Conservation (phyloP, 352 stramenopile genomes). For the Elongisporangium undulatum region DNA sequence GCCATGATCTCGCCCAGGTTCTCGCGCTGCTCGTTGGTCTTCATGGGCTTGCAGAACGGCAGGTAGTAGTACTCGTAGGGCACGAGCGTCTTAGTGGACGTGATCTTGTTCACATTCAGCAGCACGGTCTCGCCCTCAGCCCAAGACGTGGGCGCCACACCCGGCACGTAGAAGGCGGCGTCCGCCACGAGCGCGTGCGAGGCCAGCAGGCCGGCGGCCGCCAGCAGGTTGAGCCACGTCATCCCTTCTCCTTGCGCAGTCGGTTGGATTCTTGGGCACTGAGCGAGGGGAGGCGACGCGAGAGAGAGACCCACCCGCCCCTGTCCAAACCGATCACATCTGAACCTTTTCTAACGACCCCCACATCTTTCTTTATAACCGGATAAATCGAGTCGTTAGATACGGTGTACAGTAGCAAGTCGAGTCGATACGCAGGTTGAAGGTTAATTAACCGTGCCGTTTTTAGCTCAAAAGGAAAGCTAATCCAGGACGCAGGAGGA, state of each 20-base stretch:
- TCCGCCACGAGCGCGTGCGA: conserved; percentile 18
- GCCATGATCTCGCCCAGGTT: conserved; percentile 93
- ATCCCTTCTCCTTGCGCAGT: conserved; percentile 9
- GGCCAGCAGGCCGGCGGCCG: conserved; percentile 14
- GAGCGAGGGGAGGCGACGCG: conserved; percentile 8
- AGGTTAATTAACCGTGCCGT: not conserved
- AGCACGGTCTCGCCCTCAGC: conserved; percentile 76
- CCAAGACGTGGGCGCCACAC: conserved; percentile 83
- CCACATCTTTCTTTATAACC: not conserved
- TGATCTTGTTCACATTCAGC: conserved; percentile 98
- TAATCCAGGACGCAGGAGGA: not conserved
- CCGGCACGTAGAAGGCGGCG: conserved; percentile 82
- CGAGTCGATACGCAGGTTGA: not conserved
- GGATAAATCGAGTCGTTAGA: conserved; percentile 4
- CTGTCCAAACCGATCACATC: not conserved
- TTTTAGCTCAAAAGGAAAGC: not conserved
- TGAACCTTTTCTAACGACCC: not conserved
- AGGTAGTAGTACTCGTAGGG: conserved; percentile 99
- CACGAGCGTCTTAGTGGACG: conserved; percentile 97
- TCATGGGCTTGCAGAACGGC: conserved; percentile 86
- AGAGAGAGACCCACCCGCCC: not conserved
- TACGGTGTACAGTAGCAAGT: no score
- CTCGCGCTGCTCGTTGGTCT: conserved; percentile 84
- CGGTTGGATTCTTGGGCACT: not conserved
- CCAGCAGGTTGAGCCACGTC: conserved; percentile 27